Evolutionary conservation across 768 basidiomycete genomes (phyloP).

Genomic region (Mycena galericulata): DNA sequence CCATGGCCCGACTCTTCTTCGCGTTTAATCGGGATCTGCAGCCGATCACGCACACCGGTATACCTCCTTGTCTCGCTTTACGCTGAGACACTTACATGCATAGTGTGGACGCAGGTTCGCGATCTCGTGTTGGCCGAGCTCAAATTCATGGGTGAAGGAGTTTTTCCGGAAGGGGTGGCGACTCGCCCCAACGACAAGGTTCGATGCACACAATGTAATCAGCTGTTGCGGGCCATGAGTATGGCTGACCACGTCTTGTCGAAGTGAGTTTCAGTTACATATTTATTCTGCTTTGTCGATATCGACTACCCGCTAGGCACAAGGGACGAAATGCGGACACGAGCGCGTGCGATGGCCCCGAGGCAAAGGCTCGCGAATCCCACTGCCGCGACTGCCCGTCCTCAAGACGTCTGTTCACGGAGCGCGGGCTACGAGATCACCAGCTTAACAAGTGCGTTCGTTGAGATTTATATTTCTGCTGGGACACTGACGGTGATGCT

Average conservation of each 20-base stretch:
- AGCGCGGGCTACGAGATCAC: slow-evolving; percentile 14
- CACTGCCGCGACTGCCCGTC: slow-evolving; percentile 10
- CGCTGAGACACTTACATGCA: too few species aligned
- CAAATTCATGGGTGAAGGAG: background rate
- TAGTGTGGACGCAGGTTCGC: slow-evolving; percentile 18
- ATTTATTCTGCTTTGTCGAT: background rate
- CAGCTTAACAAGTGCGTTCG: background rate
- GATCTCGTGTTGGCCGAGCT: background rate
- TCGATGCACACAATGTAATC: slow-evolving; percentile 5
- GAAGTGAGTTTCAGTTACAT: background rate
- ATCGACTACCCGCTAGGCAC: background rate
- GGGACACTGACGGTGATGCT: background rate
- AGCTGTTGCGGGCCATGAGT: background rate
- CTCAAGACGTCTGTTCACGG: background rate
- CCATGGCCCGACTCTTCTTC: background rate
- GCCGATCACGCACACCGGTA: slow-evolving; percentile 15
- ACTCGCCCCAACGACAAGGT: slow-evolving; percentile 1
- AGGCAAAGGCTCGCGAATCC: background rate
- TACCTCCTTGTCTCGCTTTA: too few species aligned
- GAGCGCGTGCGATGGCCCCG: background rate
- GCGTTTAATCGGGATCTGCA: slow-evolving; percentile 13
- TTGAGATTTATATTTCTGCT: background rate
- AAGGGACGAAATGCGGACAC: background rate
- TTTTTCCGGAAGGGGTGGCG: background rate
- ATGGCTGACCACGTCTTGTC: slow-evolving; percentile 13